Percentiles rank a stretch among this genome's conserved stretches.
Evolutionary conservation across 148 eudicot species (phyloP).

Genomic region (Fagopyrum homotropicum): DNA sequence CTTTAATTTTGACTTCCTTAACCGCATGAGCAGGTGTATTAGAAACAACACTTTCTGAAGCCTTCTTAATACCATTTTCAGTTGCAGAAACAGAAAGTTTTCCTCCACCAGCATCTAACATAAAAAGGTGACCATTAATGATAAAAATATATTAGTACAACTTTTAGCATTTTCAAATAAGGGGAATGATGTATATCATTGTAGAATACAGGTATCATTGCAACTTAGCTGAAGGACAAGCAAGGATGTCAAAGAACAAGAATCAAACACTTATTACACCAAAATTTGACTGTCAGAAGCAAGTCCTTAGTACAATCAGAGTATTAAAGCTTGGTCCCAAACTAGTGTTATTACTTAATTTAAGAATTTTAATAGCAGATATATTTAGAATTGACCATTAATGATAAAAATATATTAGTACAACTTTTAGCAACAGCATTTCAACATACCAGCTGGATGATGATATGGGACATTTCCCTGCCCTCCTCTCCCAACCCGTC

Average conservation of each 20-base stretch:
- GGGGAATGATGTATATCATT: background rate
- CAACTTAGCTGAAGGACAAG: constrained; percentile 3
- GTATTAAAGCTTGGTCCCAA: background rate
- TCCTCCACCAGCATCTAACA: constrained; percentile 48
- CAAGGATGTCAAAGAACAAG: background rate
- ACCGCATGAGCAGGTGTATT: constrained; percentile 22
- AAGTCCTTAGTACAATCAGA: background rate
- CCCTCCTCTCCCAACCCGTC: constrained; percentile 49
- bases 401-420: background rate
- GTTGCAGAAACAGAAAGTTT: constrained; percentile 33
- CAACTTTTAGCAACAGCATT: background rate
- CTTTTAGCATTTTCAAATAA: background rate
- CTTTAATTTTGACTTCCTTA: constrained; percentile 36
- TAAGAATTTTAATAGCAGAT: background rate
- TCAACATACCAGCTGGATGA: constrained; percentile 31
- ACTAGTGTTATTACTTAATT: background rate
- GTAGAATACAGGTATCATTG: background rate
- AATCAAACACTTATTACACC: background rate
- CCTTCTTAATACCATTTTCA: constrained; percentile 46
- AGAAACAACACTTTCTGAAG: constrained; percentile 26
- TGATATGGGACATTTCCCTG: constrained; percentile 42
- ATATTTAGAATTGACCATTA: background rate
- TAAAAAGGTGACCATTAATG: background rate
- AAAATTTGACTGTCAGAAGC: background rate
- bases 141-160: too few relatives aligned